Evolutionary conservation across 2,329 filamentous ascomycete genomes (phyloP).

Genomic region (Pseudopyricularia javanii): DNA sequence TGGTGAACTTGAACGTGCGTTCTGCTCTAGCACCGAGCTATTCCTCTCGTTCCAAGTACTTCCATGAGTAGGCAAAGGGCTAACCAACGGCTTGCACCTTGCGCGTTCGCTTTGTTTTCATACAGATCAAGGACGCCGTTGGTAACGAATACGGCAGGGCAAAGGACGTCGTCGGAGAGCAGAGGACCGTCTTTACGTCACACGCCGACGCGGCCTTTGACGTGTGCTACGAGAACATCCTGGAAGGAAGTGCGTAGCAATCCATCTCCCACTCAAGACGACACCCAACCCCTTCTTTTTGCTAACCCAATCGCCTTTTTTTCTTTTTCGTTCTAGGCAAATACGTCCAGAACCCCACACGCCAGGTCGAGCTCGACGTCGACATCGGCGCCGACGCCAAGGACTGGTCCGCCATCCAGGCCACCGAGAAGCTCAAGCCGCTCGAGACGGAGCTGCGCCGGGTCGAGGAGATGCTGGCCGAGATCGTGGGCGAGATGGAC

Average conservation of each 20-base stretch:
- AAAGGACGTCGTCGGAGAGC: conserved; percentile 83
- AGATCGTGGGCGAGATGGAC: conserved; percentile 91
- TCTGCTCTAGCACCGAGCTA: not conserved
- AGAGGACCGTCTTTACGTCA: conserved; percentile 86
- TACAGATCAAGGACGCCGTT: conserved; percentile 82
- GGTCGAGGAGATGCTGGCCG: conserved; percentile 79
- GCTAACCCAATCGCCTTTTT: not conserved
- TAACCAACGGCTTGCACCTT: no score
- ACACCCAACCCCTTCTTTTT: not conserved
- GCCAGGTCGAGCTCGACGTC: conserved; percentile 81
- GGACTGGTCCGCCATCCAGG: conserved; percentile 95
- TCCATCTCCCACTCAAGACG: not conserved
- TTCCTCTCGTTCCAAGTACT: not conserved
- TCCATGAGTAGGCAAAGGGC: not conserved
- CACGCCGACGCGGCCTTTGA: conserved; percentile 88
- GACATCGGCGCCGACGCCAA: conserved; percentile 95
- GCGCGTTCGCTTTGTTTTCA: not conserved
- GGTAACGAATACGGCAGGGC: conserved; percentile 93
- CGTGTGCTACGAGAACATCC: conserved; percentile 86
- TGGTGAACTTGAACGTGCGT: conserved; percentile 83
- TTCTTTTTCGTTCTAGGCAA: conserved; percentile 6
- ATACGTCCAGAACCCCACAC: conserved; percentile 37
- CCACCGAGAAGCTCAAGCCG: conserved; percentile 93
- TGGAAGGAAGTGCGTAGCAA: conserved; percentile 52
- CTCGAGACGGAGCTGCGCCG: conserved; percentile 88